Percentiles rank a stretch among this genome's conserved stretches.
These are phyloP conservation scores for Talaromyces trachyspermus DNA, from an alignment of 495 filamentous ascomycete genomes.

Conservation along the genomic window DNA sequence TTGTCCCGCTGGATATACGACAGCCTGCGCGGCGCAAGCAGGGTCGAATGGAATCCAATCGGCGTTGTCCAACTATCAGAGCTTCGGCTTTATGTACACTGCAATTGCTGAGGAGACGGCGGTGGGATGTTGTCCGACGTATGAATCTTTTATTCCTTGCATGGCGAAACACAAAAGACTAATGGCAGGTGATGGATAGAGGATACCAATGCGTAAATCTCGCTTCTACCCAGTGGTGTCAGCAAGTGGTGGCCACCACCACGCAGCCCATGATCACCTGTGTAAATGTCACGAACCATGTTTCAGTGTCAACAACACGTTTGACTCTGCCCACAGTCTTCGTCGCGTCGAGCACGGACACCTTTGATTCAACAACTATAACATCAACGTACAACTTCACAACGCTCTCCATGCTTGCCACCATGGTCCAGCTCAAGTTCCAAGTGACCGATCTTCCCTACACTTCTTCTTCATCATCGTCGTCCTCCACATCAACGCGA, in stretches of 20 bases:
- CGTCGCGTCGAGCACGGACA: neutral
- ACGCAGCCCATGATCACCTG: neutral
- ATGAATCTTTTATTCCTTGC: neutral
- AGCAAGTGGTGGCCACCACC: neutral
- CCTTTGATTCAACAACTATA: neutral
- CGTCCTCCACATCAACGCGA: neutral
- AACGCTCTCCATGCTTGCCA: neutral
- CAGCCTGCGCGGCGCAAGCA: neutral
- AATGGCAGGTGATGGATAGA: neutral
- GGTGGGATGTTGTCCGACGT: slow-evolving; percentile 3
- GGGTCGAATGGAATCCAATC: neutral
- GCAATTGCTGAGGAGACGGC: slow-evolving; percentile 2
- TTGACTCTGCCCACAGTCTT: neutral
- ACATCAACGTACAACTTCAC: neutral
- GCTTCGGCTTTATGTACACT: neutral
- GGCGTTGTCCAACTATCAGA: neutral
- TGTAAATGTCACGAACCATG: neutral
- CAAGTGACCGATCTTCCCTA: neutral
- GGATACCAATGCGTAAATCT: neutral
- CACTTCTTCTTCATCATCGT: neutral
- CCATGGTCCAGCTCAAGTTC: neutral
- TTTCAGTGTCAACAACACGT: neutral
- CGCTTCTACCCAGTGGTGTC: neutral
- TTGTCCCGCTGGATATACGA: neutral
- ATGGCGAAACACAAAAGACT: neutral